These are phyloP conservation scores for Kuraishia ogatae DNA, from an alignment of 805 yeast species.

Conservation along the genomic window DNA sequence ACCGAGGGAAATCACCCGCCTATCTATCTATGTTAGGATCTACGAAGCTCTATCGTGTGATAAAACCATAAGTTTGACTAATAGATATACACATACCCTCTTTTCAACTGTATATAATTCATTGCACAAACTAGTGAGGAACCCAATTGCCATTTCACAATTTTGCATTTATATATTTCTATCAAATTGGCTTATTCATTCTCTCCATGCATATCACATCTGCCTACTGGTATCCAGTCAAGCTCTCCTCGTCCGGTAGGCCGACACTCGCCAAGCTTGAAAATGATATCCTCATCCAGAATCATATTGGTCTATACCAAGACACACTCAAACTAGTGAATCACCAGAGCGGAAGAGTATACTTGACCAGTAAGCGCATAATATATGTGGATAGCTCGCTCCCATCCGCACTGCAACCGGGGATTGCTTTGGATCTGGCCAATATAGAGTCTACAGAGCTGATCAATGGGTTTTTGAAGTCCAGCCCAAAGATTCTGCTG, in stretches of 20 bases:
- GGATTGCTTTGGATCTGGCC: conserved; percentile 8
- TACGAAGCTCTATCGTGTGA: too few relatives aligned
- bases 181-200: too few relatives aligned
- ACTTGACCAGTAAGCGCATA: conserved; percentile 65
- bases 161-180: too few relatives aligned
- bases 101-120: too few relatives aligned
- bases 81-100: too few relatives aligned
- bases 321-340: conserved; percentile 56
- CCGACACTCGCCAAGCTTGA: conserved; percentile 27
- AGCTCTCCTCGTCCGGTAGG: conserved; percentile 21
- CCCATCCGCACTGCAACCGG: not conserved
- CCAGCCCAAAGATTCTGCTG: conserved; percentile 66
- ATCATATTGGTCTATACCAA: conserved; percentile 67
- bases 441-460: conserved; percentile 13
- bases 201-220: conserved; percentile 3
- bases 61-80: too few relatives aligned
- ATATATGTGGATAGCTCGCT: conserved; percentile 50
- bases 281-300: conserved; percentile 41
- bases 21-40: too few relatives aligned
- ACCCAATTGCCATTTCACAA: too few relatives aligned
- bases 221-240: conserved; percentile 13
- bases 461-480: conserved; percentile 53
- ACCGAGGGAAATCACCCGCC: too few relatives aligned
- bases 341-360: conserved; percentile 69
- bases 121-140: too few relatives aligned